These are phyloP conservation scores for Clausena lansium DNA, from an alignment of 345 rosid genomes.

Conservation along the genomic window DNA sequence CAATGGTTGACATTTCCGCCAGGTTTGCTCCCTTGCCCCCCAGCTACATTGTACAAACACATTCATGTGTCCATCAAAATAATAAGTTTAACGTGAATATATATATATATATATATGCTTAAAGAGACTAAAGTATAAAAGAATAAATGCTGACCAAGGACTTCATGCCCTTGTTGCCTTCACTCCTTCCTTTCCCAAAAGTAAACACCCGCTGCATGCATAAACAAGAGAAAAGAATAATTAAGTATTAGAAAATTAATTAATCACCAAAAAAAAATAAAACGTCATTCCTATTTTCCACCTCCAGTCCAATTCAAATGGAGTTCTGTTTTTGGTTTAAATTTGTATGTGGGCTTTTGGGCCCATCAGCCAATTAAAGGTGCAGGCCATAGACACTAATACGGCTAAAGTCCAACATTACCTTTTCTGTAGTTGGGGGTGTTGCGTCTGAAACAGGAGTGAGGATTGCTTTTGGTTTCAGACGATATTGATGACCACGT, in stretches of 20 bases:
- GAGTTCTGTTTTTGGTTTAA: neutral
- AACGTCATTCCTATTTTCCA: neutral
- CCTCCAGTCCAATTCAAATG: neutral
- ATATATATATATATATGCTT: too few relatives aligned
- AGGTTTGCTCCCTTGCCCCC: constrained; percentile 97
- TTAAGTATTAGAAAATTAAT: too few relatives aligned
- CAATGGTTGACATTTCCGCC: constrained; percentile 98
- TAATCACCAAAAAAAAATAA: neutral
- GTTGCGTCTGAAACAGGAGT: constrained; percentile 50
- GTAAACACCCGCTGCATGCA: constrained; percentile 83
- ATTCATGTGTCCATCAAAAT: neutral
- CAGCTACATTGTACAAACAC: constrained; percentile 42
- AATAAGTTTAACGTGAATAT: too few relatives aligned
- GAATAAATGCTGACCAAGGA: constrained; percentile 57
- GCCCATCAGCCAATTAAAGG: neutral
- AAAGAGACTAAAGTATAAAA: neutral
- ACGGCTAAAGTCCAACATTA: neutral
- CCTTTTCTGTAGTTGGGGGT: constrained; percentile 46
- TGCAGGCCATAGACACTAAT: neutral
- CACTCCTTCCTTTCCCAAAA: constrained; percentile 86
- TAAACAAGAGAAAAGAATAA: neutral
- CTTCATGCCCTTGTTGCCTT: constrained; percentile 98
- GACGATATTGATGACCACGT: neutral
- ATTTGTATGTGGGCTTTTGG: neutral
- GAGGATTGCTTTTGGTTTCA: constrained; percentile 36